These are phyloP conservation scores for Candida awuae DNA, from an alignment of 805 yeast species.

Conservation along the genomic window DNA sequence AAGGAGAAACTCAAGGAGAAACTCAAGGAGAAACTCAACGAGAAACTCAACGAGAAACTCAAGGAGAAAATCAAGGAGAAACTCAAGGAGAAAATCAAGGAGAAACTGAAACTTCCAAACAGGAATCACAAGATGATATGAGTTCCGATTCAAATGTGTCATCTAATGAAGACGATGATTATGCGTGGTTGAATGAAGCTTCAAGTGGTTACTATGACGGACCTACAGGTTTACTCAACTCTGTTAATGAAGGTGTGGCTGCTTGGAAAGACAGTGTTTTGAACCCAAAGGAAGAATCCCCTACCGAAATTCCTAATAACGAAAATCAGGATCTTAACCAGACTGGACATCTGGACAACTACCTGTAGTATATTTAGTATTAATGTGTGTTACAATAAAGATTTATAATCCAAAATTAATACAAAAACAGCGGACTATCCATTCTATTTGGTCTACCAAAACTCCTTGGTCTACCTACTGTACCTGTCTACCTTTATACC, in stretches of 20 bases:
- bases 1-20: neutral
- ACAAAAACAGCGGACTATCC: too few relatives aligned
- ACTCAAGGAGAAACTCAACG: neutral
- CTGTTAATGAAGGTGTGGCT: slow-evolving; percentile 36
- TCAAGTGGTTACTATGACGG: slow-evolving; percentile 44
- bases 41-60: neutral
- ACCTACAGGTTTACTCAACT: slow-evolving; percentile 62
- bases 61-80: neutral
- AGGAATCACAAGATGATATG: slow-evolving; percentile 7
- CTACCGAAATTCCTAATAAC: neutral
- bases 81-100: neutral
- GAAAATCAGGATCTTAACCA: neutral
- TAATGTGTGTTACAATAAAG: neutral
- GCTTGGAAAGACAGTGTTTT: slow-evolving; percentile 20
- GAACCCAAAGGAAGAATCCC: slow-evolving; percentile 3
- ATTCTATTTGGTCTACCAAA: too few relatives aligned
- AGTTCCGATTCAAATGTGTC: slow-evolving; percentile 13
- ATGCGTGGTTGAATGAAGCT: slow-evolving; percentile 44
- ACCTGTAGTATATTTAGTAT: neutral
- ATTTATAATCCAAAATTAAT: neutral
- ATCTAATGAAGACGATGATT: slow-evolving; percentile 4
- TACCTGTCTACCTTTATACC: too few relatives aligned
- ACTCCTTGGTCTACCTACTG: too few relatives aligned
- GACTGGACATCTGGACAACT: neutral
- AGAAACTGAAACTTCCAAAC: neutral